Conservation (phyloP, 176 grass and related monocot genomes). For the Paspalum notatum region DNA sequence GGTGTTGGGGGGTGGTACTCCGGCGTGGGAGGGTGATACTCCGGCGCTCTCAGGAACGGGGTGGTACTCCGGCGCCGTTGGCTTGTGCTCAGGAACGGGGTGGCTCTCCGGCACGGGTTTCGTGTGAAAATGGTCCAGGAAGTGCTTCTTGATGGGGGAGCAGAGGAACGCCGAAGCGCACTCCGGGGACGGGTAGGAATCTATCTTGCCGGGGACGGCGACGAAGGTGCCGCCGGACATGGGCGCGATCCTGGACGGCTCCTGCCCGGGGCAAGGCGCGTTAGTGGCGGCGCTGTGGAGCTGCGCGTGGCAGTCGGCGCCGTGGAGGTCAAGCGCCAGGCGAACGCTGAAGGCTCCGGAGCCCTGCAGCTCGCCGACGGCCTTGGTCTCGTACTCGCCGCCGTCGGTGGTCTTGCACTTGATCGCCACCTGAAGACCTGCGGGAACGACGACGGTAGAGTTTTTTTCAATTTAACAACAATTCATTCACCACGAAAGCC, state of each 20-base stretch:
- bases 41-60: not conserved
- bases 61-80: slow-evolving; percentile 14
- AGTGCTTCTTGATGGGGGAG: slow-evolving; percentile 29
- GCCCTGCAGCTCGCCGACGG: not conserved
- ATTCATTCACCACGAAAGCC: too few species aligned
- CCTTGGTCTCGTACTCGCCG: slow-evolving; percentile 38
- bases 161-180: slow-evolving; percentile 2
- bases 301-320: slow-evolving; percentile 36
- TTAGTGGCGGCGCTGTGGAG: not conserved
- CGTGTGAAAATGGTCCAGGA: slow-evolving; percentile 30
- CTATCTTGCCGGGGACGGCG: slow-evolving; percentile 22
- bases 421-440: slow-evolving; percentile 41
- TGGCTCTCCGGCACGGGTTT: slow-evolving; percentile 10
- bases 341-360: slow-evolving; percentile 17
- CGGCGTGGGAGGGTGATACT: slow-evolving; percentile 17
- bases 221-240: slow-evolving; percentile 1
- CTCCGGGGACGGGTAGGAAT: not conserved
- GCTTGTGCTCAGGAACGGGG: slow-evolving; percentile 2
- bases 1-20: not conserved
- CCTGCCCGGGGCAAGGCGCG: slow-evolving; percentile 28
- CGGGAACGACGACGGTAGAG: too few species aligned
- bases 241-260: slow-evolving; percentile 26
- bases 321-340: slow-evolving; percentile 4
- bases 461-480: too few species aligned
- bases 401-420: slow-evolving; percentile 37